A percentile compares a stretch with the other conserved stretches of the same genome.
These are phyloP conservation scores for Fonsecaea erecta DNA, from an alignment of 2,329 filamentous ascomycete genomes.

Conservation along the genomic window DNA sequence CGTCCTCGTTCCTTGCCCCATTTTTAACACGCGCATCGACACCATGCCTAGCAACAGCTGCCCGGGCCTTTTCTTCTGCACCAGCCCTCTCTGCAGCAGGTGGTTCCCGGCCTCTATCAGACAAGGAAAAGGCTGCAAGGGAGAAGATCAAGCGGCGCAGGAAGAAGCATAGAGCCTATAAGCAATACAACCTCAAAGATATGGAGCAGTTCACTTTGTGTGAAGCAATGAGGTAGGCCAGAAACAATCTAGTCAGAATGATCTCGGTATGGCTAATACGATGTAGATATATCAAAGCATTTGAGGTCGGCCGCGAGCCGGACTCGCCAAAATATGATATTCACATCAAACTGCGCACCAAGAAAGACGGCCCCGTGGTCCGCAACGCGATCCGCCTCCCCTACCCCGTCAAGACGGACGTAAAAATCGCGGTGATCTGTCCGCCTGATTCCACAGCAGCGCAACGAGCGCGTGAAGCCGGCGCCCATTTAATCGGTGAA, in stretches of 20 bases:
- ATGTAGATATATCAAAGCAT: conserved; percentile 81
- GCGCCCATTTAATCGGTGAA: conserved; percentile 83
- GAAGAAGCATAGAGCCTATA: conserved; percentile 70
- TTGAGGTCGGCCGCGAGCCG: conserved; percentile 83
- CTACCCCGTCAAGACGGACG: conserved; percentile 84
- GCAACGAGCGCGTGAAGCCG: conserved; percentile 73
- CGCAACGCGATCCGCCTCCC: conserved; percentile 87
- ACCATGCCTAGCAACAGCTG: conserved; percentile 9
- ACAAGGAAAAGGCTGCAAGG: conserved; percentile 56
- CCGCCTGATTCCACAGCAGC: conserved; percentile 77
- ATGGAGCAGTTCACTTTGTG: conserved; percentile 78
- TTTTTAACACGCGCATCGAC: conserved; percentile 19
- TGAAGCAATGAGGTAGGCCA: conserved; percentile 79
- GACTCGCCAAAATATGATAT: conserved; percentile 84
- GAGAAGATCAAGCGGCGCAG: conserved; percentile 64
- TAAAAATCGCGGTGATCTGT: conserved; percentile 88
- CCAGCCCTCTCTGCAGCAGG: conserved; percentile 41
- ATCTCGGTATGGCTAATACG: conserved; percentile 17
- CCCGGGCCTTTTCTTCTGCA: conserved; percentile 32
- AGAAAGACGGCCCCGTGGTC: conserved; percentile 83
- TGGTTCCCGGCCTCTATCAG: conserved; percentile 40
- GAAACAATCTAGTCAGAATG: conserved; percentile 5
- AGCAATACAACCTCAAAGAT: conserved; percentile 65
- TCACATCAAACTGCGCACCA: conserved; percentile 78
- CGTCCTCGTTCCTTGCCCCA: conserved; percentile 29